phyloP scores from a whole-genome alignment of 768 basidiomycete species.

The Galerina marginata region DNA sequence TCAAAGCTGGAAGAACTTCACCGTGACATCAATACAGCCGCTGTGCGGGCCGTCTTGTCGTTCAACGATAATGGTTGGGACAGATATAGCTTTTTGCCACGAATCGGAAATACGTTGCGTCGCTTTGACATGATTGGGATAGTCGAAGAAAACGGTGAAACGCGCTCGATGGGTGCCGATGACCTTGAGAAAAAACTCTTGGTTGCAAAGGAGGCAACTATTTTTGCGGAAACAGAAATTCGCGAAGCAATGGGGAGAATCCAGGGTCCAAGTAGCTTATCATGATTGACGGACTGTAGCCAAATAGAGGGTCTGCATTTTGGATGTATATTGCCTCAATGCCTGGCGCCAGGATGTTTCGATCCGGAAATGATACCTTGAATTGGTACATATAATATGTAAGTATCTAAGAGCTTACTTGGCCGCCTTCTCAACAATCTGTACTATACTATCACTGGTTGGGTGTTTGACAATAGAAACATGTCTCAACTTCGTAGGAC shows the following conservation, averaged over 20 bases:
- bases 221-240: conserved; percentile 76
- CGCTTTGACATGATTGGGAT: conserved; percentile 73
- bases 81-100: conserved; percentile 67
- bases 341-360: neutral
- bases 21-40: conserved; percentile 88
- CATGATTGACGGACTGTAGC: neutral
- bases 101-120: conserved; percentile 67
- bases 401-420: no score
- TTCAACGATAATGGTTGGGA: conserved; percentile 92
- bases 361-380: no score
- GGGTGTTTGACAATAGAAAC: neutral
- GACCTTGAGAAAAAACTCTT: conserved; percentile 78
- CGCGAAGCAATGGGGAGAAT: conserved; percentile 70
- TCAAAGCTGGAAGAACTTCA: conserved; percentile 89
- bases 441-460: no score
- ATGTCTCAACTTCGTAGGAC: neutral
- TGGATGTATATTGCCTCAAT: neutral
- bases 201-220: conserved; percentile 73
- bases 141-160: conserved; percentile 51
- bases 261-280: conserved; percentile 40
- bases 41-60: conserved; percentile 78
- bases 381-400: no score
- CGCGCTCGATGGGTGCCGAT: conserved; percentile 62
- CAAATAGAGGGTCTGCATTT: neutral
- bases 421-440: no score